Evolutionary conservation across 805 yeast species (phyloP).

Genomic region (Candida loeiensis): DNA sequence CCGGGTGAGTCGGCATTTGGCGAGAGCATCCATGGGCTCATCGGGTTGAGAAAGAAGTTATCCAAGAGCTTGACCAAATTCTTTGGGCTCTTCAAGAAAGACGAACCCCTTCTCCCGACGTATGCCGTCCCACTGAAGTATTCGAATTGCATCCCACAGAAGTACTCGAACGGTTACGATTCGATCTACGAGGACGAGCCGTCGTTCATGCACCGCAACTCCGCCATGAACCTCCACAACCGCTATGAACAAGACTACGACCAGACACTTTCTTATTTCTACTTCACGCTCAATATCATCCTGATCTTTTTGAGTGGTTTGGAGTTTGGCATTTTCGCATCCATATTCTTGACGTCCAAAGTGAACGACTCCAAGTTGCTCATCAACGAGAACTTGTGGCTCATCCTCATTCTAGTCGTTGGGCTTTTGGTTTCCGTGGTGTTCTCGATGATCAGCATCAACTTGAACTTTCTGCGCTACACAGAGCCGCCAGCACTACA

Average conservation of each 20-base stretch:
- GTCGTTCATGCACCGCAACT: slow-evolving; percentile 18
- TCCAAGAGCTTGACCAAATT: not conserved
- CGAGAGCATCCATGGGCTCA: slow-evolving; percentile 2
- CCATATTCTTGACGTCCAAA: slow-evolving; percentile 23
- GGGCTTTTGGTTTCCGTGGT: slow-evolving; percentile 33
- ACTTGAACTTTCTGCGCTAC: slow-evolving; percentile 31
- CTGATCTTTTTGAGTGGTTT: slow-evolving; percentile 37
- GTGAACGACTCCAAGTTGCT: slow-evolving; percentile 21
- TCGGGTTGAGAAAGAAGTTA: slow-evolving; percentile 1
- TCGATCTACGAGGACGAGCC: slow-evolving; percentile 34
- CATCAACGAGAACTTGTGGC: slow-evolving; percentile 30
- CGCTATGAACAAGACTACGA: slow-evolving; percentile 35
- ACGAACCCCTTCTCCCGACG: slow-evolving; percentile 5
- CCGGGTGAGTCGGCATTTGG: slow-evolving; percentile 5
- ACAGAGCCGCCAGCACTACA: slow-evolving; percentile 25
- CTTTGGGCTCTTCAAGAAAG: not conserved
- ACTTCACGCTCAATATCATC: slow-evolving; percentile 33
- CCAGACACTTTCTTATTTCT: slow-evolving; percentile 32
- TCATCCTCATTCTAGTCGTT: slow-evolving; percentile 27
- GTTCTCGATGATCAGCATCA: slow-evolving; percentile 34
- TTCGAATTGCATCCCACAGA: too few relatives aligned
- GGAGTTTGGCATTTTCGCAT: slow-evolving; percentile 37
- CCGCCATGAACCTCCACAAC: slow-evolving; percentile 19
- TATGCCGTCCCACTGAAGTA: too few relatives aligned
- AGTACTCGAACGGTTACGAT: slow-evolving; percentile 18